Evolutionary conservation across 2,329 filamentous ascomycete species (phyloP).

Genomic region (Cercospora zeae-maydis): DNA sequence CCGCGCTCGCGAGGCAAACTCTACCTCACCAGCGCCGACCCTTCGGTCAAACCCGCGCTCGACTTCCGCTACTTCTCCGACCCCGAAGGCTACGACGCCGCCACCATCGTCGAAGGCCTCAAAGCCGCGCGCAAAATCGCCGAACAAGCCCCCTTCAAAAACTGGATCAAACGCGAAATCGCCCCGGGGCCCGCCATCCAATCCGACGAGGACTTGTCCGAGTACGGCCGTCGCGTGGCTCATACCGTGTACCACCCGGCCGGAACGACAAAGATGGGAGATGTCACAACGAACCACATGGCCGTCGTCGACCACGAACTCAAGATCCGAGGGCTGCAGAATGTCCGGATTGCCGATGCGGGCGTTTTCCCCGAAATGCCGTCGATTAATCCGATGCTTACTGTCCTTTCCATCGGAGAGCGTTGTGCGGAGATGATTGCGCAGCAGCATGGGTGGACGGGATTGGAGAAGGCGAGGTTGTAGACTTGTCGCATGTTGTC

Average conservation of each 20-base stretch:
- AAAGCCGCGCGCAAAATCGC: slow-evolving; percentile 74
- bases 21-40: slow-evolving; percentile 73
- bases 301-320: slow-evolving; percentile 78
- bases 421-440: slow-evolving; percentile 79
- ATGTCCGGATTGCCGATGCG: slow-evolving; percentile 76
- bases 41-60: slow-evolving; percentile 72
- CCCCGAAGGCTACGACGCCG: slow-evolving; percentile 77
- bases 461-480: slow-evolving; percentile 52
- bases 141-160: slow-evolving; percentile 70
- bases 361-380: slow-evolving; percentile 86
- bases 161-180: slow-evolving; percentile 79
- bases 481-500: too few species aligned
- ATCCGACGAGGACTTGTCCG: slow-evolving; percentile 73
- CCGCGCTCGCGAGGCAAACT: slow-evolving; percentile 73
- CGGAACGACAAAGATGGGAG: slow-evolving; percentile 87
- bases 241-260: slow-evolving; percentile 90
- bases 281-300: slow-evolving; percentile 61
- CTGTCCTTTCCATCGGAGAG: slow-evolving; percentile 79
- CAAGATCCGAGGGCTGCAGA: slow-evolving; percentile 67
- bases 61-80: slow-evolving; percentile 91
- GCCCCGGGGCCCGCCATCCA: slow-evolving; percentile 71
- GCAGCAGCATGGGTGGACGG: slow-evolving; percentile 65
- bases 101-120: slow-evolving; percentile 73
- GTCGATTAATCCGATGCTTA: slow-evolving; percentile 86
- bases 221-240: slow-evolving; percentile 75